Evolutionary conservation across 306 rosid genomes (phyloP).

Genomic region (Ammopiptanthus mongolicus): DNA sequence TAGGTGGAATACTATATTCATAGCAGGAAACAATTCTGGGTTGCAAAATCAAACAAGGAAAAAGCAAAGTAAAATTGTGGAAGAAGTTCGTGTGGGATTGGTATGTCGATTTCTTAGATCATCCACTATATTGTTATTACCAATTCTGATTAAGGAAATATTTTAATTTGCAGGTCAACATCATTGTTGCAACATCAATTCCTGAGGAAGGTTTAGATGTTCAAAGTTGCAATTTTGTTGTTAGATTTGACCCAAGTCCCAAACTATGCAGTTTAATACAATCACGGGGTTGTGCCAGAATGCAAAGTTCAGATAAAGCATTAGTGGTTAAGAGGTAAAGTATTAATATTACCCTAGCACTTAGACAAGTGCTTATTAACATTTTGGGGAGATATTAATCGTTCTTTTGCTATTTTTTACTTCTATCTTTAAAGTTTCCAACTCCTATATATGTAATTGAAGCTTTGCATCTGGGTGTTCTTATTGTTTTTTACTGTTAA

Average conservation of each 20-base stretch:
- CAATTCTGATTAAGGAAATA: constrained; percentile 10
- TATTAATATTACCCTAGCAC: neutral
- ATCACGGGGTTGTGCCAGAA: constrained; percentile 91
- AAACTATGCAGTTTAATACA: constrained; percentile 88
- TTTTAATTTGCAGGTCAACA: constrained; percentile 54
- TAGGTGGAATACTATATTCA: constrained; percentile 67
- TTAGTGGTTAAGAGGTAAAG: constrained; percentile 71
- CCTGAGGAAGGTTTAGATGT: constrained; percentile 94
- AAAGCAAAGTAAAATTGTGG: constrained; percentile 77
- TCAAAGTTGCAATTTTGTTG: constrained; percentile 82
- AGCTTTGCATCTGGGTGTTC: no score
- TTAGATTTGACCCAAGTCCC: constrained; percentile 80
- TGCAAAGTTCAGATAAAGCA: constrained; percentile 62
- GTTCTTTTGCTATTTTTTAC: no score
- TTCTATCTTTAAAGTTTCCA: no score
- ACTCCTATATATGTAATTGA: no score
- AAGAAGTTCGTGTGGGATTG: no score
- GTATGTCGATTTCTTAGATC: constrained; percentile 25
- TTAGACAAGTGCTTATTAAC: neutral
- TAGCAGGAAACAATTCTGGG: constrained; percentile 54
- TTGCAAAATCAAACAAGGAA: constrained; percentile 58
- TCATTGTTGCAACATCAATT: constrained; percentile 95
- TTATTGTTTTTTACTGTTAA: no score
- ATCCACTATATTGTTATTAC: neutral
- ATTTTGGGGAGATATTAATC: neutral